Evolutionary conservation across 2,329 filamentous ascomycete genomes (phyloP).

Genomic region (Monilinia polystroma): DNA sequence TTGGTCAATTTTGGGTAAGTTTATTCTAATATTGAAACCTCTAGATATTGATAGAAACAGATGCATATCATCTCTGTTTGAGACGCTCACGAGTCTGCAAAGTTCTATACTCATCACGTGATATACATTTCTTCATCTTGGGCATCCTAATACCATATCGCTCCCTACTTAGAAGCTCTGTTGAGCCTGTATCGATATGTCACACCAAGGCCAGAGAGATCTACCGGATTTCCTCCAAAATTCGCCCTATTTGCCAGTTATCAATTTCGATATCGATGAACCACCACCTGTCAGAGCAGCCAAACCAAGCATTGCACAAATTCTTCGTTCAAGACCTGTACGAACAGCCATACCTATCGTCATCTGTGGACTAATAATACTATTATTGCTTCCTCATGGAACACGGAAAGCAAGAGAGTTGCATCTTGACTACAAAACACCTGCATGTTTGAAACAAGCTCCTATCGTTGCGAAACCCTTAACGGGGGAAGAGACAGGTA

Average conservation of each 20-base stretch:
- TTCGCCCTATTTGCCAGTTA: conserved; percentile 34
- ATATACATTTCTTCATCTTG: not conserved
- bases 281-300: conserved; percentile 17
- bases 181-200: not conserved
- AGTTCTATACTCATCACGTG: not conserved
- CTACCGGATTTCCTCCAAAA: conserved; percentile 32
- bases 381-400: conserved; percentile 16
- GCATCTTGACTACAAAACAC: conserved; percentile 21
- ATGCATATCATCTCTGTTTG: not conserved
- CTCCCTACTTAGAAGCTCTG: too few species aligned
- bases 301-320: conserved; percentile 41
- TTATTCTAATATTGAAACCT: too few species aligned
- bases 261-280: conserved; percentile 15
- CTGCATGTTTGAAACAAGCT: conserved; percentile 9
- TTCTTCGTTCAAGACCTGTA: conserved; percentile 42
- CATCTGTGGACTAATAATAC: conserved; percentile 22
- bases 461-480: conserved; percentile 20
- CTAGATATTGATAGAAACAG: not conserved
- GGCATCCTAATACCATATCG: not conserved
- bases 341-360: conserved; percentile 33
- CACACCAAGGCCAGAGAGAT: conserved; percentile 17
- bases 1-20: not conserved
- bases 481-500: conserved; percentile 26
- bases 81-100: too few species aligned
- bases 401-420: conserved; percentile 6